Evolutionary conservation across 139 green algal species (phyloP), one percentile per base, ranked within the genome.

Genomic region (Mesotaenium endlicherianum): DNA sequence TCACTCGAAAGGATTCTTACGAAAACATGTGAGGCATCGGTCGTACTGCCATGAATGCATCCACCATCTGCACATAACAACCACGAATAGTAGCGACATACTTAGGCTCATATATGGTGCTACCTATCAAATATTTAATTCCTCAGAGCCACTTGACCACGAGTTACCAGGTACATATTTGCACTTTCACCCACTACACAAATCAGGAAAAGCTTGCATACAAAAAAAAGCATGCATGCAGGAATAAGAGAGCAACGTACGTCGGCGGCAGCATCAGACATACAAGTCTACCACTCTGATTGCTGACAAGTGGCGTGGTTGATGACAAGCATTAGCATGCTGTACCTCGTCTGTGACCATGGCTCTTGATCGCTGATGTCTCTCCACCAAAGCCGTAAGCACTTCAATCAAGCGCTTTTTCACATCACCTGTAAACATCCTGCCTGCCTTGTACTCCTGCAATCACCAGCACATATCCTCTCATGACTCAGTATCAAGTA

Each of bases 401-500:
- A 98, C 89, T 42, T 90, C 88, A n/a, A 97, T 92, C 34, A 99
- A 90, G 87, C 94, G 89, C 2, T 79, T 89, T 87, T 99, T 99
- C 68, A 98, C 92, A 75, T 98, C 93, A 8, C 96, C 96, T 1
- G 93, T 98, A 30, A 99, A 89, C 96, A 99, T 98, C 14, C 84
- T 70, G 0, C 96, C 96, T 26, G 87, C 81, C 38, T 82, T 85
- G 82, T 99, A 99, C 77, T 97, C 93, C 67, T 88, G 71, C 44
- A 79, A 4, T 64, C 50, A 64, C 50, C 20, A n/a, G n/a, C n/a
- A n/a, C n/a, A n/a, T n/a, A n/a, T n/a, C n/a, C n/a, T n/a, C n/a
- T n/a, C n/a, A n/a, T n/a, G n/a, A n/a, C n/a, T n/a, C 50, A 64
- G 50, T 34, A 64, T 34, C 50, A 20, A 64, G 50, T 64, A 20